Evolutionary conservation across 1,284 basidiomycete genomes (phyloP), one percentile per base, ranked within the genome.

Genomic region (Flammula alnicola): DNA sequence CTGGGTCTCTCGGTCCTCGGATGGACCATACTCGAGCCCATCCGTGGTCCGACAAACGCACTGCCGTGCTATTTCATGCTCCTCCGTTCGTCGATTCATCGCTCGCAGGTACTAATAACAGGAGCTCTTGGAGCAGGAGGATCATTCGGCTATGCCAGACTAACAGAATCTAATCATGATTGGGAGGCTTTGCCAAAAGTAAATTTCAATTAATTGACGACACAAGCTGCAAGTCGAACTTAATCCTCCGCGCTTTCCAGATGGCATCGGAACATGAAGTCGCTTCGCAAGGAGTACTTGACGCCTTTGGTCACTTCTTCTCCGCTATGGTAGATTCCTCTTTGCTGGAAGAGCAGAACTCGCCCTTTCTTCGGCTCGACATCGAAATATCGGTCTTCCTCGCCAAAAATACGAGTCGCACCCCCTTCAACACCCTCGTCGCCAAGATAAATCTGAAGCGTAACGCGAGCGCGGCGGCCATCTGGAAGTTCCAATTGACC

Each of bases 91-190:
- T 10, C 77, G 84, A 55, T 89, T 95, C 58, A 80, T 95, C 38
- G 84, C 86, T 0, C 77, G 91, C 77, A 87, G 43, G 84, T 95
- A 1, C 93, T 93, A 26, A 78, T 93, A 54, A 93, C 91, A 26
- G 91, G 88, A 10, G 88, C 85, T 17, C 81, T 93, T 17, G 93
- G 93, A 9, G 93, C 88, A 1, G 93, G 94, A n/a, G 88, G 91
- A 0, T 74, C 95, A n/a, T n/a, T n/a, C n/a, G n/a, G n/a, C n/a
- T n/a, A n/a, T n/a, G n/a, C n/a, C n/a, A n/a, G n/a, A n/a, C n/a
- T n/a, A n/a, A n/a, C n/a, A n/a, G n/a, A n/a, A n/a, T n/a, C n/a
- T n/a, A n/a, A n/a, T n/a, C n/a, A n/a, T n/a, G n/a, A n/a, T n/a
- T n/a, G n/a, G n/a, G n/a, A n/a, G n/a, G n/a, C n/a, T n/a, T n/a